phyloP scores from a whole-genome alignment of 768 basidiomycete genomes.

The Psilocybe cyanescens region DNA sequence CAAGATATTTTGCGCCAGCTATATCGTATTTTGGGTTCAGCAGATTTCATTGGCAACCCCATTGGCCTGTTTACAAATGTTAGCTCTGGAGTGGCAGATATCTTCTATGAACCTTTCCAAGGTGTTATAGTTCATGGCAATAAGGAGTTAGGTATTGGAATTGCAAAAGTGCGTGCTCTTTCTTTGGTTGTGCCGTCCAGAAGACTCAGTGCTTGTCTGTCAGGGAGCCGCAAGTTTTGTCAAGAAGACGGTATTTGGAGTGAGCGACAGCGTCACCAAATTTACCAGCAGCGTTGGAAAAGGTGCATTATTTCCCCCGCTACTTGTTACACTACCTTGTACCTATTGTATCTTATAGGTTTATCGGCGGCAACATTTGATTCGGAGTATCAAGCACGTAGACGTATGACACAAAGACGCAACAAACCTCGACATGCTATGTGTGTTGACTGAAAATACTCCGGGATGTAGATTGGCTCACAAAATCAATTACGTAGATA shows the following conservation, averaged over 20 bases:
- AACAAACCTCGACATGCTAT: constrained; percentile 97
- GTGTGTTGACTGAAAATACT: constrained; percentile 42
- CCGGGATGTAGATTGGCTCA: not conserved
- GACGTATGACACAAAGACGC: constrained; percentile 86
- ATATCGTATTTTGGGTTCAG: constrained; percentile 96
- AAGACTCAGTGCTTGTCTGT: constrained; percentile 2
- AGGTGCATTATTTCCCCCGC: constrained; percentile 46
- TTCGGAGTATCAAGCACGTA: constrained; percentile 89
- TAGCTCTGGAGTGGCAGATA: constrained; percentile 95
- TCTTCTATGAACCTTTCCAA: constrained; percentile 98
- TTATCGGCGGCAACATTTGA: constrained; percentile 97
- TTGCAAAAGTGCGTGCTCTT: constrained; percentile 74
- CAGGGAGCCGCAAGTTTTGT: constrained; percentile 97
- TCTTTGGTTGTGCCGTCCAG: not conserved
- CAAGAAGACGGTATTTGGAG: constrained; percentile 97
- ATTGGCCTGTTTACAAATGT: constrained; percentile 98
- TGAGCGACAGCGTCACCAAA: constrained; percentile 97
- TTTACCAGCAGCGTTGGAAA: constrained; percentile 98
- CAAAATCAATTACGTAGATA: constrained; percentile 54
- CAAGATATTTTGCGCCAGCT: constrained; percentile 93
- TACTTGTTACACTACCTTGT: not conserved
- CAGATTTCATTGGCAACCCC: constrained; percentile 95
- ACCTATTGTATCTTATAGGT: constrained; percentile 46
- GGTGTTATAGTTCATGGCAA: constrained; percentile 97
- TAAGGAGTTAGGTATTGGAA: constrained; percentile 90